These are phyloP conservation scores for Gracilaria gracilis DNA, from an alignment of 23 red algal species.

Conservation along the genomic window DNA sequence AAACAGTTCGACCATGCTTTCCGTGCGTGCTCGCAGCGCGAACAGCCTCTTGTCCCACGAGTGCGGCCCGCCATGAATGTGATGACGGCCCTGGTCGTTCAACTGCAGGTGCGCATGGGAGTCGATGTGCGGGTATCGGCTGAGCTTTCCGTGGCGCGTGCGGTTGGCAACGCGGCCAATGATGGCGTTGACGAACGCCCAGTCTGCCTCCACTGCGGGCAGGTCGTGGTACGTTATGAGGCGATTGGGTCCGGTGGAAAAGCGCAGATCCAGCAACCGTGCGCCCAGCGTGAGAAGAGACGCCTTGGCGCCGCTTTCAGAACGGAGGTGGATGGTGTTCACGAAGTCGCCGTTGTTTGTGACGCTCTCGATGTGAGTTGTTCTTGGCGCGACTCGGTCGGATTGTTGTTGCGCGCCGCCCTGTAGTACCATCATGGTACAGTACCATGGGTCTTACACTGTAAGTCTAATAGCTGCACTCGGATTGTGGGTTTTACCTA, in stretches of 20 bases:
- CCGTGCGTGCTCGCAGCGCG: conserved; percentile 1
- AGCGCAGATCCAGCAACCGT: conserved; percentile 73
- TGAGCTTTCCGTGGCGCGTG: conserved; percentile 50
- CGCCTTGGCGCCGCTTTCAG: conserved; percentile 59
- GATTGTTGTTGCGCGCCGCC: background rate
- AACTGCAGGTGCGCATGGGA: conserved; percentile 13
- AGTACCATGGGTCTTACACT: no score
- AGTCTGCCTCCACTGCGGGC: conserved; percentile 52
- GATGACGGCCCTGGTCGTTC: conserved; percentile 62
- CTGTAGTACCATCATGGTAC: no score
- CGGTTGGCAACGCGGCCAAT: conserved; percentile 84
- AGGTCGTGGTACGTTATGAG: conserved; percentile 50
- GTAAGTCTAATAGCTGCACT: no score
- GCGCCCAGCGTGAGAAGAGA: conserved; percentile 70
- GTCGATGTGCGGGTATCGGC: conserved; percentile 10
- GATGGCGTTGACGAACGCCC: conserved; percentile 49
- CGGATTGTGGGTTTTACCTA: no score
- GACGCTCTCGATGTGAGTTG: conserved; percentile 30
- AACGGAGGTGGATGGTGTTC: conserved; percentile 58
- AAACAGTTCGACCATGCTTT: conserved; percentile 49
- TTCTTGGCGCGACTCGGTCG: background rate
- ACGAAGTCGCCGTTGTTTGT: conserved; percentile 53
- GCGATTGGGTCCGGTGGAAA: conserved; percentile 28
- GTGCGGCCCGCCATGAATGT: conserved; percentile 70
- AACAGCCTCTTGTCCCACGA: conserved; percentile 67